Evolutionary conservation across 1,284 basidiomycete genomes (phyloP).

Genomic region (Irpex rosettiformis): DNA sequence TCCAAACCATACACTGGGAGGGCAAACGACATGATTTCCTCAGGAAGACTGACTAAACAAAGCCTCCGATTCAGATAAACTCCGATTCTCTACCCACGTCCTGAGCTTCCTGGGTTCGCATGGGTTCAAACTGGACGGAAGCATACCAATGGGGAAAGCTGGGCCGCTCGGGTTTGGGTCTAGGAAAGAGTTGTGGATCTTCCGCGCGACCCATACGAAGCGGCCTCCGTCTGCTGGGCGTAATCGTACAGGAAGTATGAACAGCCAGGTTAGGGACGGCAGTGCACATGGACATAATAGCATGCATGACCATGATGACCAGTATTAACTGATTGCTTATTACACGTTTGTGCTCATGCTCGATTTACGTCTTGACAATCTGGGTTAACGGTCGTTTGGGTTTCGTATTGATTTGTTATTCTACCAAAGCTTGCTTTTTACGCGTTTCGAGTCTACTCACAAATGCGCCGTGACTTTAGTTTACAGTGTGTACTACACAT

Average conservation of each 20-base stretch:
- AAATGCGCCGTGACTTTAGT: too few relatives aligned
- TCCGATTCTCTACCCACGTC: conserved; percentile 39
- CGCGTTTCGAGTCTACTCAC: too few relatives aligned
- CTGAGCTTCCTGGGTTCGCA: conserved; percentile 37
- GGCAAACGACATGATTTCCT: background rate
- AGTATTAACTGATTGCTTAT: conserved; percentile 6
- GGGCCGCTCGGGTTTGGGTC: conserved; percentile 37
- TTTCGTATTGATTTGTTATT: background rate
- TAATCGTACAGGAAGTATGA: background rate
- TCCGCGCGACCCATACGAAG: conserved; percentile 23
- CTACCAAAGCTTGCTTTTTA: too few relatives aligned
- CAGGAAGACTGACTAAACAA: background rate
- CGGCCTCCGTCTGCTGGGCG: conserved; percentile 11
- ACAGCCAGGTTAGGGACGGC: background rate
- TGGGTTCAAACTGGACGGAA: conserved; percentile 45
- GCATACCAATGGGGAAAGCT: conserved; percentile 39
- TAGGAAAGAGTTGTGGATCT: conserved; percentile 48
- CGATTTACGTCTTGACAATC: background rate
- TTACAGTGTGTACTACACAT: too few relatives aligned
- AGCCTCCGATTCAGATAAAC: conserved; percentile 37
- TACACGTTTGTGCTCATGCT: background rate
- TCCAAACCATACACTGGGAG: background rate
- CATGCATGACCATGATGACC: conserved; percentile 5
- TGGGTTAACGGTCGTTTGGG: background rate
- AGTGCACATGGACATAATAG: conserved; percentile 9